Base-by-base conservation (phyloP, 306 rosid species). In the Sicyos edulis region DNA sequence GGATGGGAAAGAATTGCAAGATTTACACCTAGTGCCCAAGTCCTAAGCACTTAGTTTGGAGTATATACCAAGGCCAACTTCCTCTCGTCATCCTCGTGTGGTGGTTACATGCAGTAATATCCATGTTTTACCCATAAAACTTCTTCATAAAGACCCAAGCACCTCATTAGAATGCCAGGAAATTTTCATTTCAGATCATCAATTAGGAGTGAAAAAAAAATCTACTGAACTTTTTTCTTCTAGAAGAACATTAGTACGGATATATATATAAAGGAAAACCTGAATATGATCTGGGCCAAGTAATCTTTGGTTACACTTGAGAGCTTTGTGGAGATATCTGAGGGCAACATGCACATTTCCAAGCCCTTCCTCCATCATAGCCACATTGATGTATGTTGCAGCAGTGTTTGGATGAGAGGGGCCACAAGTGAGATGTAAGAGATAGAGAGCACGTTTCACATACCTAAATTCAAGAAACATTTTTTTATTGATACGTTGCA, bases 331-430 rank as follows among this genome's bases (percentile, higher is more conserved):
- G 75, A 95, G 92, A 86, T 91, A 95, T 95, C 99, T 81, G 24
- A 91, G 96, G 82, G 99, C 99, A 82, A 95, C 80, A 63, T 95
- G 92, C 67, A 95, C 97, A 81, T 95, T 95, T 77, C 97, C 99
- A 29, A 91, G 86, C 74, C 99, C 97, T 84, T 91, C 99, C 82
- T 95, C 99, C 99, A 95, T 95, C 99, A 95, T 91, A 76, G 99
- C 99, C 83, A 95, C 95, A 76, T 95, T 95, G 76, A 95, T 95
- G 84, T 95, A 95, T 61, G 99, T 91, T 40, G 99, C 99, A 64
- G 99, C 99, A 76, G 96, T 95, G 83, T 95, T 95, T 69, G 99
- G 99, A 85, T 95, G 99, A 76, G 99, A 95, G 69, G 96, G 91
- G 14, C 99, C 99, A 67, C 99, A 95, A 34, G 99, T 91, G 78